Evolutionary conservation across 805 yeast species (phyloP).

Genomic region (Osmozyma mogii): DNA sequence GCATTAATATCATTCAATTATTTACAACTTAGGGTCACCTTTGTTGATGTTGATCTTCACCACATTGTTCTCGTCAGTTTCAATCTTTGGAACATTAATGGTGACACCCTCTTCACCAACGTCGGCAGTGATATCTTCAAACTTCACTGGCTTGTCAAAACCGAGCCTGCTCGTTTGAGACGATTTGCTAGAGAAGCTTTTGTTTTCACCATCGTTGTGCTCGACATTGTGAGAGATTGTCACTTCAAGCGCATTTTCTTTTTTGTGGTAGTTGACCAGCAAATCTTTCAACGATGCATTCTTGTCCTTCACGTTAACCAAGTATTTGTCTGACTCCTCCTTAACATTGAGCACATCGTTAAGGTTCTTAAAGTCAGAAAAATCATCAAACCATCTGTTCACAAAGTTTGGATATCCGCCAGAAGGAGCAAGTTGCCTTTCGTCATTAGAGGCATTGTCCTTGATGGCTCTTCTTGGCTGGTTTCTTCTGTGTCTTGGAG

Average conservation of each 20-base stretch:
- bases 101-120: conserved; percentile 13
- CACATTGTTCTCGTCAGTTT: too few species aligned
- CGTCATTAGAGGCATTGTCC: too few species aligned
- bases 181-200: conserved; percentile 6
- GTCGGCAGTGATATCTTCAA: conserved; percentile 15
- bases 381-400: too few species aligned
- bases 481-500: too few species aligned
- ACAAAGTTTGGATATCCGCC: too few species aligned
- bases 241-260: conserved; percentile 17
- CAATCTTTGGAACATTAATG: conserved; percentile 7
- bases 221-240: conserved; percentile 6
- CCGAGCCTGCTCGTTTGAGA: conserved; percentile 13
- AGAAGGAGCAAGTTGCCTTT: too few species aligned
- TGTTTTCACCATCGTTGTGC: conserved; percentile 7
- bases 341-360: too few species aligned
- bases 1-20: too few species aligned
- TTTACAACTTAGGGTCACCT: too few species aligned
- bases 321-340: conserved; percentile 18
- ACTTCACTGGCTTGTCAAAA: conserved; percentile 18
- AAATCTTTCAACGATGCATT: conserved; percentile 14
- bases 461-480: too few species aligned
- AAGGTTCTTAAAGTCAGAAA: too few species aligned
- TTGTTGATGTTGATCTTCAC: too few species aligned
- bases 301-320: conserved; percentile 11
- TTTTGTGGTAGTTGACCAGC: conserved; percentile 17